Evolutionary conservation across 371 early-diverging fungal species (phyloP), one percentile per base, ranked within the genome.

Genomic region (Mucor mucedo): DNA sequence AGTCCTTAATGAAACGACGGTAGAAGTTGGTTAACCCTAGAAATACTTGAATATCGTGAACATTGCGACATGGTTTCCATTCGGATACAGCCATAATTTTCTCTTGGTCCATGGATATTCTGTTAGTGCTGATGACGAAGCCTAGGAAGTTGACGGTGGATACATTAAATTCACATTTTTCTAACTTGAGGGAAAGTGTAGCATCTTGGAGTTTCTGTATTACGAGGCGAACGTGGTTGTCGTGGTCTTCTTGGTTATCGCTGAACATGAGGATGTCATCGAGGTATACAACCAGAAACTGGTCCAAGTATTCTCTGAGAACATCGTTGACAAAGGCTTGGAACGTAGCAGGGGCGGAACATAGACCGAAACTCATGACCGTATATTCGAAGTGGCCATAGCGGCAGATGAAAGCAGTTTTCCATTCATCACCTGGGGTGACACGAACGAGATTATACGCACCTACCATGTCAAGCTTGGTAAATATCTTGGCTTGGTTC

Each of bases 261-360:
- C 75, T 73, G 60, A 67, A 86, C 33, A 90, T 79, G 5, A 62
- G 49, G 11, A 87, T 79, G 60, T 85, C 81, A 55, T 87, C 84
- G 0, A 87, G 45, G 47, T 82, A 87, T 0, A 74, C 63, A 0
- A 80, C 68, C 0, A 73, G 65, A 28, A 61, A 80, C 2, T 64
- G 55, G 52, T 80, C 82, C 0, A 81, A 52, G n/a, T 67, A 58
- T 9, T 72, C 70, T 0, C 65, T 53, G 2, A 89, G 66, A 5
- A 75, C 45, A 0, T 69, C 30, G 39, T 69, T 58, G 55, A 84
- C 84, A 27, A 78, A 40, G 1, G 62, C 57, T 56, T 82, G 75
- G 58, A 85, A 85, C 0, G 77, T 70, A 0, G 76, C 73, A 1
- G 85, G 86, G 0, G 81, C 72, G 49, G 80, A 76, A 10, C 70